These are phyloP conservation scores for Solanum bulbocastanum DNA, from an alignment of 257 asterid species.

Conservation along the genomic window DNA sequence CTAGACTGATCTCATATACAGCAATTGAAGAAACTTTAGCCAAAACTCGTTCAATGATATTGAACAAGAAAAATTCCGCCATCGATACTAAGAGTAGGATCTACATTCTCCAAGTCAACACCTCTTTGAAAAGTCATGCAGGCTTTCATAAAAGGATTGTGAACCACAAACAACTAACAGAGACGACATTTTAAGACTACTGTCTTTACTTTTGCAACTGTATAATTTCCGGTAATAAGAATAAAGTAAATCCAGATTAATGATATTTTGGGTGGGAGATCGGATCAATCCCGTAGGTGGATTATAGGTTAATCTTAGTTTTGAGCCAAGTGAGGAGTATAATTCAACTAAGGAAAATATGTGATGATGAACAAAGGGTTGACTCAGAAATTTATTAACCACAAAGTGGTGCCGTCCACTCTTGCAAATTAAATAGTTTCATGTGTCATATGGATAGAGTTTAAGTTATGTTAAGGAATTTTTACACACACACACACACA, in stretches of 20 bases:
- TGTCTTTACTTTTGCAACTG: neutral
- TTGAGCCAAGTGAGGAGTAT: neutral
- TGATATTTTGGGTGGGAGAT: neutral
- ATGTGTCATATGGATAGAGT: neutral
- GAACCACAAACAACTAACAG: neutral
- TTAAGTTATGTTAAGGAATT: no score
- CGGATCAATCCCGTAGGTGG: neutral
- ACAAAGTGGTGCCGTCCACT: neutral
- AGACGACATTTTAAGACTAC: neutral
- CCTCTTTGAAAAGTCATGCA: neutral
- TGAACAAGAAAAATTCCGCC: conserved; percentile 36
- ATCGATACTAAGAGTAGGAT: neutral
- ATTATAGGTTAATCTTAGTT: neutral
- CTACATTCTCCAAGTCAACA: neutral
- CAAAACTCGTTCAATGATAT: conserved; percentile 27
- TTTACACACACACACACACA: no score
- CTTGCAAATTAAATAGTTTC: neutral
- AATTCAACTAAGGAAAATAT: neutral
- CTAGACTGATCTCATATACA: conserved; percentile 17
- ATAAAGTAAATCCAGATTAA: neutral
- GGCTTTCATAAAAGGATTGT: neutral
- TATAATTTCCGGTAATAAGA: neutral
- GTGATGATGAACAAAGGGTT: neutral
- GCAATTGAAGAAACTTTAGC: conserved; percentile 25
- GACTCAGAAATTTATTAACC: neutral